Evolutionary conservation across 108 stramenopile species (phyloP).

Genomic region (Hondaea fermentalgiana): DNA sequence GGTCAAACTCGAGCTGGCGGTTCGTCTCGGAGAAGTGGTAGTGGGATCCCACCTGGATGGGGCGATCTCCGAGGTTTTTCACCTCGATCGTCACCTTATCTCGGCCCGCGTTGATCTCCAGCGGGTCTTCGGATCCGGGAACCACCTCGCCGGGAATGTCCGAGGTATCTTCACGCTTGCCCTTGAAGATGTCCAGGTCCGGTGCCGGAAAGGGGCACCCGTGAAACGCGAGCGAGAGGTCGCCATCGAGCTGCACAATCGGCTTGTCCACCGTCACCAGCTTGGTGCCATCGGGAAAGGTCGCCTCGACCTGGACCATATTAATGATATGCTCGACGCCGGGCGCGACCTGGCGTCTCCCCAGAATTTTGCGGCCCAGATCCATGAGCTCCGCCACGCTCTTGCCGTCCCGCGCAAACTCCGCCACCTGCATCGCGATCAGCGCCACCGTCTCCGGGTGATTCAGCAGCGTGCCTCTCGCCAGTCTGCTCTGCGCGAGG

Average conservation of each 20-base stretch:
- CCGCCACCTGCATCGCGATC: conserved; percentile 84
- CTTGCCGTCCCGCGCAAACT: conserved; percentile 75
- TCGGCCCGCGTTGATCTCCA: conserved; percentile 56
- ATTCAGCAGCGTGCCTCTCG: conserved; percentile 74
- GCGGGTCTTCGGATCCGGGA: conserved; percentile 32
- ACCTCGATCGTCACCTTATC: conserved; percentile 67
- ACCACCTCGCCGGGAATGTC: conserved; percentile 46
- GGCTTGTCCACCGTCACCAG: conserved; percentile 85
- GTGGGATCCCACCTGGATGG: conserved; percentile 85
- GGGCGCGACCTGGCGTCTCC: conserved; percentile 68
- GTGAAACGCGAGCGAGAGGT: conserved; percentile 71
- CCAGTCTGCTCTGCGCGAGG: conserved; percentile 82
- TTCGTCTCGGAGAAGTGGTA: conserved; percentile 80
- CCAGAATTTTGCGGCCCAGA: conserved; percentile 67
- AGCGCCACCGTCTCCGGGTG: conserved; percentile 76
- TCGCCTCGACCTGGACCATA: conserved; percentile 92
- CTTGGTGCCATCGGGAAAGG: conserved; percentile 96
- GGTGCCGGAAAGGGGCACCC: conserved; percentile 83
- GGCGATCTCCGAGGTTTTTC: conserved; percentile 88
- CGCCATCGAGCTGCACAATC: conserved; percentile 55
- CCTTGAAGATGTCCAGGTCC: conserved; percentile 50
- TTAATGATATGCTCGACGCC: conserved; percentile 68
- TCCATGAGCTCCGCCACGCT: conserved; percentile 77
- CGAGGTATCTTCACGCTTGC: background rate
- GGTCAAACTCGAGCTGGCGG: conserved; percentile 73